Evolutionary conservation across 1,284 basidiomycete genomes (phyloP).

Genomic region (Trichosporon ovoides): DNA sequence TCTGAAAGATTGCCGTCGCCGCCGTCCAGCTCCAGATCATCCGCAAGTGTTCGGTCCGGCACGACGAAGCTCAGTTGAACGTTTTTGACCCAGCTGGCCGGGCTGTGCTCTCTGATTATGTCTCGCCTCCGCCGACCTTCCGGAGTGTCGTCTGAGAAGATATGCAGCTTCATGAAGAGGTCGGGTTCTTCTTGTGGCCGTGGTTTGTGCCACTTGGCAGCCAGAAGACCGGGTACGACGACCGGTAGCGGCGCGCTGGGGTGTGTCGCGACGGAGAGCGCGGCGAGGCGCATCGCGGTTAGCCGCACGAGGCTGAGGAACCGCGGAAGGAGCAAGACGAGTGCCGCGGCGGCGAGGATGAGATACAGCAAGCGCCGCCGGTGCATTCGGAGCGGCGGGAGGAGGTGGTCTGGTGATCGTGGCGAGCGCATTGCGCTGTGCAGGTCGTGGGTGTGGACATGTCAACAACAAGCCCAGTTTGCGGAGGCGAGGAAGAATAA

Average conservation of each 20-base stretch:
- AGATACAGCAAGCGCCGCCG: too few relatives aligned
- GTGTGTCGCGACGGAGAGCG: background rate
- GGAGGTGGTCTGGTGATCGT: too few relatives aligned
- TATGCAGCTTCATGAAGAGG: conserved; percentile 29
- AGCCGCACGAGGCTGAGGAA: background rate
- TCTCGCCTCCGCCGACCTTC: conserved; percentile 12
- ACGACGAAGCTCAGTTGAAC: conserved; percentile 31
- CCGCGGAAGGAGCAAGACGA: background rate
- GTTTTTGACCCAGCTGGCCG: conserved; percentile 11
- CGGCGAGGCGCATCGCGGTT: background rate
- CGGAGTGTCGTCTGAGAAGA: conserved; percentile 27
- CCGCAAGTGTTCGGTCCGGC: too few relatives aligned
- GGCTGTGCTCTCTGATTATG: conserved; percentile 20
- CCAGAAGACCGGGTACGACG: background rate
- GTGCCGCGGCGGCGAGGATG: too few relatives aligned
- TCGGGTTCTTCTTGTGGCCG: background rate
- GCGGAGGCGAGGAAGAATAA: too few relatives aligned
- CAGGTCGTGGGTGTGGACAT: too few relatives aligned
- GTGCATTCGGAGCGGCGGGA: too few relatives aligned
- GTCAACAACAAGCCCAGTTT: too few relatives aligned
- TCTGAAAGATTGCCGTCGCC: too few relatives aligned
- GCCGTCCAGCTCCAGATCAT: too few relatives aligned
- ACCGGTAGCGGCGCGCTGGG: background rate
- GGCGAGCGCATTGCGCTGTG: too few relatives aligned
- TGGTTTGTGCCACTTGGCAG: background rate